Percentiles rank a stretch among this genome's conserved stretches.
Conservation (phyloP, 2,329 filamentous ascomycete species). For the Thermoascus crustaceus region DNA sequence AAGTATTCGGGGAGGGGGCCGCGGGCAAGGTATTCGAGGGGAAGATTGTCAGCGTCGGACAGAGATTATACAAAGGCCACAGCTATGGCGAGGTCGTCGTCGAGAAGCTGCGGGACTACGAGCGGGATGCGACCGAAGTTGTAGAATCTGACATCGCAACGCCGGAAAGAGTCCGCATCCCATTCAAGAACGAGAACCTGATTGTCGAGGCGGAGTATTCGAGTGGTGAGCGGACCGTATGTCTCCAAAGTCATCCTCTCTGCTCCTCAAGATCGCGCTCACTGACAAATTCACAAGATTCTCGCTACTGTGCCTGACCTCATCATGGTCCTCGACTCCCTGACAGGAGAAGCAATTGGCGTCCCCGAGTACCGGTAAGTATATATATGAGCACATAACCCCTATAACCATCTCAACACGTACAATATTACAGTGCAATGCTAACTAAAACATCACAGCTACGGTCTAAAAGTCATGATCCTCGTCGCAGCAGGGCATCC, state of each 20-base stretch:
- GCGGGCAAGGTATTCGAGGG: constrained; percentile 14
- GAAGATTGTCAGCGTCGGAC: constrained; percentile 15
- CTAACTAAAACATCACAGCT: constrained; percentile 42
- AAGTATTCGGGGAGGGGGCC: constrained; percentile 13
- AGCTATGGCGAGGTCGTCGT: constrained; percentile 35
- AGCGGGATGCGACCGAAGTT: constrained; percentile 16
- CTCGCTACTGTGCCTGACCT: constrained; percentile 51
- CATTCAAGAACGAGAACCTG: constrained; percentile 24
- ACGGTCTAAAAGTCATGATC: constrained; percentile 44
- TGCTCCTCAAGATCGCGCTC: too few species aligned
- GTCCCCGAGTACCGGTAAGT: constrained; percentile 44
- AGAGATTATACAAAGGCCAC: constrained; percentile 14
- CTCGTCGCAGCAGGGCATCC: constrained; percentile 45
- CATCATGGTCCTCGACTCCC: constrained; percentile 48
- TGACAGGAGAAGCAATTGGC: constrained; percentile 49
- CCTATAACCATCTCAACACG: constrained; percentile 32
- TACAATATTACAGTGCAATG: constrained; percentile 41
- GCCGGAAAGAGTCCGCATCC: constrained; percentile 12
- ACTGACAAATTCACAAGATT: constrained; percentile 17
- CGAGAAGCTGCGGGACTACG: constrained; percentile 22
- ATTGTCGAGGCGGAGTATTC: constrained; percentile 13
- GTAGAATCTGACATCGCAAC: constrained; percentile 7
- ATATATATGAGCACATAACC: constrained; percentile 25
- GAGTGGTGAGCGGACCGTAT: constrained; percentile 6
- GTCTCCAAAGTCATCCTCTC: neutral